Evolutionary conservation across 257 asterid genomes (phyloP), one percentile per base, ranked within the genome.

Genomic region (Schizonepeta tenuifolia): DNA sequence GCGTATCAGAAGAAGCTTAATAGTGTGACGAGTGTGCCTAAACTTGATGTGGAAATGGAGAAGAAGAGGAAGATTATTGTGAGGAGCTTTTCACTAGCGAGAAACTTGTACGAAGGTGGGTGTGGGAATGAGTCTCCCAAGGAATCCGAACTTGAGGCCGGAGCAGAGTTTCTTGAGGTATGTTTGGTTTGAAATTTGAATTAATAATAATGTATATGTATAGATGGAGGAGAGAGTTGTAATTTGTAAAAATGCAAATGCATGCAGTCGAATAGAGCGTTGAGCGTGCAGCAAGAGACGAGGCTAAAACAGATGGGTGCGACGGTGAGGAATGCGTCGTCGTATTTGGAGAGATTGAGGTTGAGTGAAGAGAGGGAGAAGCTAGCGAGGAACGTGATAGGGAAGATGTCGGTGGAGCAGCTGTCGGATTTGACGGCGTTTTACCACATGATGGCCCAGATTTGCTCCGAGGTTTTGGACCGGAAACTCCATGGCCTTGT

Each of bases 231-330:
- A 28, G 4, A 28, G 33, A 28, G 33, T 0, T 2, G 4, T 28
- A 47, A 6, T 49, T 2, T 2, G 18, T 26, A 38, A 11, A 55
- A 3, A 3, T 38, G 51, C 3, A 21, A 11, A 55, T 11, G 7
- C 77, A 89, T 11, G 7, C 78, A 91, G 97, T 85, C 84, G 13
- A 89, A 91, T 13, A 83, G 85, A 11, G 89, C 89, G 9, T 44
- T 88, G 82, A 89, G 93, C 75, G 31, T 77, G 73, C 96, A 89
- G 6, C 96, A 88, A 61, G 86, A 86, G 60, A 84, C 71, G 1
- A 83, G 96, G 75, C 68, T 89, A 53, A 87, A 86, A 87, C 95
- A 86, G 81, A 88, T 89, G 96, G 93, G 97, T 0, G 96, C 96
- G 38, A 92, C 96, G 0, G 92, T 86, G 50, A 81, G 93, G 77